Evolutionary conservation across 768 basidiomycete species (phyloP), one percentile per base, ranked within the genome.

Genomic region (Agaricus blazei): DNA sequence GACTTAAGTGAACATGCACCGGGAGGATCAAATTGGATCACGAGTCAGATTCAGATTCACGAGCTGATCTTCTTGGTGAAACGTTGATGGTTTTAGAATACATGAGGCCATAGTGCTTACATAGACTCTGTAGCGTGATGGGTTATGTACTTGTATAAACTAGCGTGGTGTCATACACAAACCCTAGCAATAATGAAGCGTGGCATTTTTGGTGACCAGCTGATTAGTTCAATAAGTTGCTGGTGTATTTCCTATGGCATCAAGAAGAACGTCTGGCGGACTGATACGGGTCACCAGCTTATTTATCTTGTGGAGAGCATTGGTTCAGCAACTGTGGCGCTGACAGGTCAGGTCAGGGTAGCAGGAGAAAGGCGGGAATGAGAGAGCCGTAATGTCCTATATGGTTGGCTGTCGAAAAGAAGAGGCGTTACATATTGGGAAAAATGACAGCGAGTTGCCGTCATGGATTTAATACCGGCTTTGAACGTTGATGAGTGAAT

Each of bases 301-400:
- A 6, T 49, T 40, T 19, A 7, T 48, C 28, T 31, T n/a, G 40
- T 41, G 19, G 19, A 37, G 14, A 7, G 45, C 34, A 34, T 9
- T 43, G 44, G 52, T 45, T 52, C 52, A 52, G n/a, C 15, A 14
- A 37, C 36, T 45, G 52, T 52, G 52, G 52, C 52, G 52, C 36
- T n/a, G 31, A 36, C 38, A 15, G 40, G 9, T 48, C 5, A 12
- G 14, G 29, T 48, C 5, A 12, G 14, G 29, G 50, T 42, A 38
- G 42, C n/a, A 51, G 50, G 23, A 38, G 52, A 8, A 36, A 42
- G 40, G 43, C 42, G 52, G 52, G 37, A 36, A 46, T 52, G 44
- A 52, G 26, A 11, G 26, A 11, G 26, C 4, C 23, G 15, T 14
- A 50, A 24, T 31, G 42, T 45, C 23, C 44, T 31, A 26, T 31